Evolutionary conservation across 768 basidiomycete species (phyloP).

Genomic region (Xanthoconium purpureum): DNA sequence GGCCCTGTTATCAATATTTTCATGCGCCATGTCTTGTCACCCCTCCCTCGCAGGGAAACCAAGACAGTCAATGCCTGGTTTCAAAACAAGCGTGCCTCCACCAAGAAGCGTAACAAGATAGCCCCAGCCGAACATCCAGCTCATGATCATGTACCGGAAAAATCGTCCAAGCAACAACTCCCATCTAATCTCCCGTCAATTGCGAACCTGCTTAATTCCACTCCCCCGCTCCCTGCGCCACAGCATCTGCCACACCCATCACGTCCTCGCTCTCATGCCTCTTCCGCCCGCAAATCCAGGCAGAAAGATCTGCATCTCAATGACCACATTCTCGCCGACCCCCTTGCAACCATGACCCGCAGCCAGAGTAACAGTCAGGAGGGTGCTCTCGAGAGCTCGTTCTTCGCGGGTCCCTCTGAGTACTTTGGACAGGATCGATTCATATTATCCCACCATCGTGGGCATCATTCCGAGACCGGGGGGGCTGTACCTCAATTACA

Average conservation of each 20-base stretch:
- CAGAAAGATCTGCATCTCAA: conserved; percentile 34
- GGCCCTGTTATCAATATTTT: conserved; percentile 17
- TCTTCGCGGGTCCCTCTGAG: conserved; percentile 33
- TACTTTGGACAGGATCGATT: conserved; percentile 32
- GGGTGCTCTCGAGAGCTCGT: conserved; percentile 26
- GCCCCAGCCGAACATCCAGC: conserved; percentile 30
- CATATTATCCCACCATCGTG: conserved; percentile 33
- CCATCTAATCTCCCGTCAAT: conserved; percentile 35
- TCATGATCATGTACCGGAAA: conserved; percentile 19
- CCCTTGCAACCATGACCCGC: neutral
- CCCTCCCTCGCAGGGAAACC: conserved; percentile 54
- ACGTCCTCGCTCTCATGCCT: conserved; percentile 24
- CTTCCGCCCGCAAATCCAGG: conserved; percentile 28
- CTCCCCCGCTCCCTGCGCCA: conserved; percentile 24
- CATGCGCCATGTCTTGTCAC: conserved; percentile 5
- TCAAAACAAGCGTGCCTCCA: conserved; percentile 82
- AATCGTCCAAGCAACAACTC: conserved; percentile 26
- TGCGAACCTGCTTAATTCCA: conserved; percentile 41
- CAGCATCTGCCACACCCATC: conserved; percentile 21
- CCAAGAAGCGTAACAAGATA: conserved; percentile 65
- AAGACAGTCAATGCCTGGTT: conserved; percentile 88
- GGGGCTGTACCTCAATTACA: conserved; percentile 26
- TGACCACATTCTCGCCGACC: conserved; percentile 25
- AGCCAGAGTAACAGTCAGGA: conserved; percentile 15
- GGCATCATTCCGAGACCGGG: conserved; percentile 24